Conservation (phyloP, 176 grass and related monocot genomes). For the Chloris gayana region DNA sequence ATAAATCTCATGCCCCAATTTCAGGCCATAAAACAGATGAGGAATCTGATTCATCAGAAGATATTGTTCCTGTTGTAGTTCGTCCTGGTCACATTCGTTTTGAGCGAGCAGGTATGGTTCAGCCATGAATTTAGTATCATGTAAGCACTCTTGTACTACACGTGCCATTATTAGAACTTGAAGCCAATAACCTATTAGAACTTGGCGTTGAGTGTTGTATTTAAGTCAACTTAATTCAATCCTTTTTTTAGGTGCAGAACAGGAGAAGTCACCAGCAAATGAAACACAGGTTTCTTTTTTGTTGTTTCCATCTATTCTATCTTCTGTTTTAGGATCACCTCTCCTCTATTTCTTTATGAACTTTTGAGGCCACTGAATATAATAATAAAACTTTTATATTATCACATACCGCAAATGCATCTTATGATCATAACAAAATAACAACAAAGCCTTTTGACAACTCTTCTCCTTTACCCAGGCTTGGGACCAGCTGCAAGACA, state of each 20-base stretch:
- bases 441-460: too few relatives aligned
- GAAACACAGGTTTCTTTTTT: conserved; percentile 60
- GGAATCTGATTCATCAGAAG: conserved; percentile 59
- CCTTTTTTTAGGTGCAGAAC: conserved; percentile 36
- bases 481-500: too few relatives aligned
- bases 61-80: conserved; percentile 72
- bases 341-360: background rate
- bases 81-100: conserved; percentile 96
- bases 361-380: conserved; percentile 9
- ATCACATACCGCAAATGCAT: too few relatives aligned
- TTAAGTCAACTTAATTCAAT: conserved; percentile 2
- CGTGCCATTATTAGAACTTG: conserved; percentile 1
- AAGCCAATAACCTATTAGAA: too few relatives aligned
- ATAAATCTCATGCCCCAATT: conserved; percentile 23
- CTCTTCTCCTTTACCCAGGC: too few relatives aligned
- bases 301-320: too few relatives aligned
- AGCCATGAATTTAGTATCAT: conserved; percentile 17
- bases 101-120: conserved; percentile 68
- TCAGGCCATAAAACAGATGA: conserved; percentile 42
- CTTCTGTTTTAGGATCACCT: conserved; percentile 11
- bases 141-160: background rate
- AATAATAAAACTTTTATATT: background rate
- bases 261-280: conserved; percentile 19
- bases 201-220: conserved; percentile 22
- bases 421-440: too few relatives aligned